Conservation (phyloP, 2,329 filamentous ascomycete genomes). For the Cladosporium sp. region DNA sequence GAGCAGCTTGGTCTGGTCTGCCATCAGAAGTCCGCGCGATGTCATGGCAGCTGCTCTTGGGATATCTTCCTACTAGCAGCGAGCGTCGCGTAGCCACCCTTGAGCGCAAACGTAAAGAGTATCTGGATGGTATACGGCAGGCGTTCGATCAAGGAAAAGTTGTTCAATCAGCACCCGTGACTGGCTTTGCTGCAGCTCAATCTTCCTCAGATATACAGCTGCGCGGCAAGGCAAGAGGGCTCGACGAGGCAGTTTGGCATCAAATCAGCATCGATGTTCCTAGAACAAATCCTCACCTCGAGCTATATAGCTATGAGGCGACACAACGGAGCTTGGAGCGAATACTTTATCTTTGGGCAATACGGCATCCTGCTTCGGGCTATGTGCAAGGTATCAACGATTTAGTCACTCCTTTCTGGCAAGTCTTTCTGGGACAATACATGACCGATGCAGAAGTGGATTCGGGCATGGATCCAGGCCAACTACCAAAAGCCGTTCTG, state of each 20-base stretch:
- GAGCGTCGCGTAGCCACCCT: slow-evolving; percentile 85
- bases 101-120: slow-evolving; percentile 93
- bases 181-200: slow-evolving; percentile 51
- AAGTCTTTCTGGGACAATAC: slow-evolving; percentile 92
- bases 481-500: slow-evolving; percentile 81
- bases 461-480: slow-evolving; percentile 92
- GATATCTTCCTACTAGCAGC: slow-evolving; percentile 94
- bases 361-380: slow-evolving; percentile 91
- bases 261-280: slow-evolving; percentile 99
- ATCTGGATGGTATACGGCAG: slow-evolving; percentile 80
- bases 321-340: slow-evolving; percentile 91
- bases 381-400: slow-evolving; percentile 99
- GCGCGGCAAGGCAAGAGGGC: slow-evolving; percentile 65
- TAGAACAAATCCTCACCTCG: slow-evolving; percentile 90
- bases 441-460: slow-evolving; percentile 93
- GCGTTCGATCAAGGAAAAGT: slow-evolving; percentile 56
- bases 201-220: slow-evolving; percentile 33
- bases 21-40: slow-evolving; percentile 94
- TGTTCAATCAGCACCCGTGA: slow-evolving; percentile 37
- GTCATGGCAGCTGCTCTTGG: slow-evolving; percentile 96
- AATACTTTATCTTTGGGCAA: slow-evolving; percentile 96
- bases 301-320: slow-evolving; percentile 91
- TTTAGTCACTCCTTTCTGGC: slow-evolving; percentile 94
- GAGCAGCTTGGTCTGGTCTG: slow-evolving; percentile 88
- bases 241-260: slow-evolving; percentile 98